phyloP scores from a whole-genome alignment of 129 eudicot species.

The Kitagawia praeruptora region DNA sequence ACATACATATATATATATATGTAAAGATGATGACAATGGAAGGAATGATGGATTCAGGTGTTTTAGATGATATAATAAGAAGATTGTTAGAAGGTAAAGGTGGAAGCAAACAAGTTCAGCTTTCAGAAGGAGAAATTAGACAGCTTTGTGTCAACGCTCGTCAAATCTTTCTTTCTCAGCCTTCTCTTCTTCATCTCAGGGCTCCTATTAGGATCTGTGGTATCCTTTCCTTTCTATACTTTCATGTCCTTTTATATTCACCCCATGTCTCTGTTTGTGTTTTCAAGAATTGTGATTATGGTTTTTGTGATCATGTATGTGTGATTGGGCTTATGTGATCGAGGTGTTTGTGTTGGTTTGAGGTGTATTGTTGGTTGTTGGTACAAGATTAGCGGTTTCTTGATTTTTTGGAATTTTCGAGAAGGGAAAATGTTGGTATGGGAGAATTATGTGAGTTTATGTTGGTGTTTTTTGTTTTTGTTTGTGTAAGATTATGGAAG shows the following conservation, averaged over 20 bases:
- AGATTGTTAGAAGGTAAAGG: slow-evolving; percentile 72
- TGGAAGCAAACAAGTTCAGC: slow-evolving; percentile 74
- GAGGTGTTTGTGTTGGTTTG: too few species aligned
- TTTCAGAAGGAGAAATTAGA: slow-evolving; percentile 87
- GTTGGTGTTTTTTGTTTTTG: neutral
- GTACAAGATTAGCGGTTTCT: neutral
- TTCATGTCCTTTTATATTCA: too few species aligned
- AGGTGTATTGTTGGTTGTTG: neutral
- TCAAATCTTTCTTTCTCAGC: slow-evolving; percentile 76
- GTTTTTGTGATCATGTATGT: too few species aligned
- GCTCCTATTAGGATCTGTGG: slow-evolving; percentile 96
- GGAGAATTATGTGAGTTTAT: neutral
- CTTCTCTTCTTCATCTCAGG: slow-evolving; percentile 55
- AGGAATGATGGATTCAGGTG: slow-evolving; percentile 65
- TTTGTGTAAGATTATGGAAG: neutral
- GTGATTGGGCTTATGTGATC: too few species aligned
- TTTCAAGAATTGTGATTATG: neutral
- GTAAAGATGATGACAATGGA: slow-evolving; percentile 58
- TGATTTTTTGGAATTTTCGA: neutral
- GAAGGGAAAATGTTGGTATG: neutral
- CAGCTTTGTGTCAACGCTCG: slow-evolving; percentile 88
- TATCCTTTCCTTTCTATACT: neutral
- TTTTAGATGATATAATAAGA: slow-evolving; percentile 76
- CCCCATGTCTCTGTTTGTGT: too few species aligned
- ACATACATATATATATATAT: neutral